Base-by-base conservation (phyloP, 257 asterid genomes). In the Penstemon eatonii region DNA sequence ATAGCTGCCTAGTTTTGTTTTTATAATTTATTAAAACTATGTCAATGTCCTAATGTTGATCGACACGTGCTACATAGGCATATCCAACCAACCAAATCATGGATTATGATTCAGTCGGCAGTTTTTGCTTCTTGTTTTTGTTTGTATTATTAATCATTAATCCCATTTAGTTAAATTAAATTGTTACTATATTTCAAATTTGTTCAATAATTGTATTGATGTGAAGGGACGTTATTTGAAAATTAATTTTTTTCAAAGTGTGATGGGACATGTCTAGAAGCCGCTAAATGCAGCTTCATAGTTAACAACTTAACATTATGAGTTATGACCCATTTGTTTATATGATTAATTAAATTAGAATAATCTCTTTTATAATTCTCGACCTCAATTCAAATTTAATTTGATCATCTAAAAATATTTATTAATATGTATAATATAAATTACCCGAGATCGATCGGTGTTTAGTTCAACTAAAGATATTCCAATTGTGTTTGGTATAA, bases 21-120 rank as follows among this genome's bases (percentile, higher is more conserved):
- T 8, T 37, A 2, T n/a, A 15, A 15, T 5, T 2, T 60, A 40
- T 11, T n/a, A 60, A 58, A 11, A 11, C 15, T 11, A 59, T n/a
- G 15, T 59, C 7, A 1, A 39, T n/a, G 12, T 12, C 64, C 2
- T 6, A 47, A 58, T n/a, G 47, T 18, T 5, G 36, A 60, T 60
- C 5, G 65, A 60, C 65, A 60, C 51, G 19, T 59, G 65, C 43
- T 7, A 9, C 61, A 13, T 57, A 3, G 45, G 38, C 12, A 60
- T 19, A 49, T 41, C 69, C 59, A 8, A 61, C 64, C 68, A 33
- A 44, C 49, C 63, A 56, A 68, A 53, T 62, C 67, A 52, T 63
- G 18, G 64, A 47, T 60, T 59, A 54, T 7, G 59, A 51, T 58
- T 25, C 15, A 13, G 70, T 67, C 59, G 81, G 77, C 71, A 51